Conservation (phyloP, 352 stramenopile genomes). For the Phytopythium helicoides region DNA sequence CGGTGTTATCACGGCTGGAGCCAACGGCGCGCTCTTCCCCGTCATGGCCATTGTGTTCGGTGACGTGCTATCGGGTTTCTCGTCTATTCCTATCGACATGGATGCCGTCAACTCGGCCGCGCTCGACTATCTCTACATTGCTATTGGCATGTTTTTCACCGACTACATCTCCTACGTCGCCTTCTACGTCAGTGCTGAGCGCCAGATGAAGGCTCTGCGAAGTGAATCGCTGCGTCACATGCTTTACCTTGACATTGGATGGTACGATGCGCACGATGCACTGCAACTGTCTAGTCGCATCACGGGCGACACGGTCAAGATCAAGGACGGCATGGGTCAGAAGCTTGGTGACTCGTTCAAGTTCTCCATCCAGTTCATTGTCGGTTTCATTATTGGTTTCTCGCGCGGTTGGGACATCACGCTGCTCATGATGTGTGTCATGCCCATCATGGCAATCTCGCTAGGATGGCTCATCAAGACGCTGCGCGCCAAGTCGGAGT, state of each 20-base stretch:
- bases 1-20: constrained; percentile 17
- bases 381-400: constrained; percentile 40
- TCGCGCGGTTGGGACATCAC: constrained; percentile 37
- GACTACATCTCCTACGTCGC: constrained; percentile 28
- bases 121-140: constrained; percentile 7
- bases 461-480: constrained; percentile 37
- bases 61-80: constrained; percentile 28
- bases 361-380: constrained; percentile 33
- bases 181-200: constrained; percentile 30
- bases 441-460: constrained; percentile 34
- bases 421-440: constrained; percentile 35
- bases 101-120: background rate
- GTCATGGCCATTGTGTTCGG: constrained; percentile 47
- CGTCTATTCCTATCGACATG: constrained; percentile 22
- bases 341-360: constrained; percentile 36
- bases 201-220: constrained; percentile 38
- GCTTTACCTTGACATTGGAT: constrained; percentile 41
- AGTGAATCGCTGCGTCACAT: constrained; percentile 35
- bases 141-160: constrained; percentile 7
- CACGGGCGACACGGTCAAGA: constrained; percentile 40
- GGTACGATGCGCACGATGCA: constrained; percentile 39
- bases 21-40: constrained; percentile 38
- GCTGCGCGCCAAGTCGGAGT: constrained; percentile 19
- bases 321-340: constrained; percentile 48
- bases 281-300: constrained; percentile 37